Evolutionary conservation across 768 basidiomycete genomes (phyloP).

Genomic region (Leccinum subtestaceum): DNA sequence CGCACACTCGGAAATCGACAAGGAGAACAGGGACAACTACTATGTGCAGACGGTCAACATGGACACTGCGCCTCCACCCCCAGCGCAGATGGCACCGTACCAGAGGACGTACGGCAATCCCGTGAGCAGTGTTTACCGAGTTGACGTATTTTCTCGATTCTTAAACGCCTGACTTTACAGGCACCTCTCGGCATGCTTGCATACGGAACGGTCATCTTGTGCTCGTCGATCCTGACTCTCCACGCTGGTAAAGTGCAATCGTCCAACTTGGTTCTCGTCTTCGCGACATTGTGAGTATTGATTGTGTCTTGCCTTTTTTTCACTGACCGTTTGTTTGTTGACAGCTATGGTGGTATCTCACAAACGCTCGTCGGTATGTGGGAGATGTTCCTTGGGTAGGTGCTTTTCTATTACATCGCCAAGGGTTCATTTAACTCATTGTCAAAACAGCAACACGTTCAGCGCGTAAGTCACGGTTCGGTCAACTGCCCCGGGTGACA

Average conservation of each 20-base stretch:
- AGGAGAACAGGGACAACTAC: slow-evolving; percentile 25
- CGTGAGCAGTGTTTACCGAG: slow-evolving; percentile 6
- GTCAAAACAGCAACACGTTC: slow-evolving; percentile 24
- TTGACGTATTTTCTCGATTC: neutral
- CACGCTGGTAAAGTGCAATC: slow-evolving; percentile 17
- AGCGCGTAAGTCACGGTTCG: slow-evolving; percentile 19
- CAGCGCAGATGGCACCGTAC: slow-evolving; percentile 22
- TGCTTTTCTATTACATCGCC: neutral
- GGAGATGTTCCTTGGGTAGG: slow-evolving; percentile 32
- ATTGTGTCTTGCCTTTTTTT: neutral
- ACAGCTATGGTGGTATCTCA: slow-evolving; percentile 30
- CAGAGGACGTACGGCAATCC: slow-evolving; percentile 29
- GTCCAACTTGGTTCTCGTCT: slow-evolving; percentile 27
- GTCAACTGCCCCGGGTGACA: neutral
- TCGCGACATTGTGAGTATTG: slow-evolving; percentile 25
- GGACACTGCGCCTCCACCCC: slow-evolving; percentile 12
- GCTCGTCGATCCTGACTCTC: slow-evolving; percentile 29
- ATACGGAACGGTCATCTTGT: slow-evolving; percentile 30
- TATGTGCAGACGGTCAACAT: slow-evolving; percentile 27
- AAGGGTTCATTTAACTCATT: slow-evolving; percentile 4
- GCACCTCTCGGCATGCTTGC: slow-evolving; percentile 30
- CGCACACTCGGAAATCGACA: slow-evolving; percentile 18
- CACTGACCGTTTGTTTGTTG: neutral
- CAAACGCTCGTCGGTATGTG: slow-evolving; percentile 32
- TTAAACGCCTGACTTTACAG: slow-evolving; percentile 7